These are phyloP conservation scores for Fomes fomentarius DNA, from an alignment of 1,284 basidiomycete species.

Conservation along the genomic window DNA sequence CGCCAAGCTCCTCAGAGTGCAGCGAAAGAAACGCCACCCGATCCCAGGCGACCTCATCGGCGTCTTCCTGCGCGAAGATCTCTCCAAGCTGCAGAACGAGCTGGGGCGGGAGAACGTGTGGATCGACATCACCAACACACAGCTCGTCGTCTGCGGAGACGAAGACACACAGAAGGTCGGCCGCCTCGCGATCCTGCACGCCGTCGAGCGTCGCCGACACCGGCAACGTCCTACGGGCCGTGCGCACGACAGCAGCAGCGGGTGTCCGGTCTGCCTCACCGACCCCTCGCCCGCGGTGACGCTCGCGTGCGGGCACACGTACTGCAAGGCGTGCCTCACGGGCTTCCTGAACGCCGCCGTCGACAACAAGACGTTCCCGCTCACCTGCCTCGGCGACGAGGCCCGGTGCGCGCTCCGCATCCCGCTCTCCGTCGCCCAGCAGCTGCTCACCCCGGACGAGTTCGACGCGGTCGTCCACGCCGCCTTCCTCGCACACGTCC, in stretches of 20 bases:
- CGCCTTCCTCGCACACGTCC: conserved; percentile 59
- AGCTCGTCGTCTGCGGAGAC: conserved; percentile 40
- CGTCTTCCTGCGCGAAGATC: conserved; percentile 46
- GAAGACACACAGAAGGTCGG: conserved; percentile 41
- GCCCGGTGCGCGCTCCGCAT: conserved; percentile 57
- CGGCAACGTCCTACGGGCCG: too few relatives aligned
- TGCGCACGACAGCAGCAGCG: conserved; percentile 21
- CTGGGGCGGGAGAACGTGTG: conserved; percentile 46
- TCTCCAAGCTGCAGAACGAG: conserved; percentile 39
- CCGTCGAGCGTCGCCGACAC: conserved; percentile 32
- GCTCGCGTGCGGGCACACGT: conserved; percentile 64
- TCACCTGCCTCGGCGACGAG: conserved; percentile 65
- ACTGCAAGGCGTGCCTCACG: conserved; percentile 63
- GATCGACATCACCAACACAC: conserved; percentile 33
- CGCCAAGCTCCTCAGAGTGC: conserved; percentile 43
- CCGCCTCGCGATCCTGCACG: conserved; percentile 41
- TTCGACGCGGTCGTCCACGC: conserved; percentile 58
- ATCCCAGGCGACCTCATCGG: conserved; percentile 49
- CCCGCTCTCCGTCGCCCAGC: conserved; percentile 51
- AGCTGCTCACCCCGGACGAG: conserved; percentile 50
- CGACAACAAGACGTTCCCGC: conserved; percentile 64
- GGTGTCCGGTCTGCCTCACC: conserved; percentile 66
- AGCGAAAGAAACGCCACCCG: conserved; percentile 44
- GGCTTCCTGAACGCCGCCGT: conserved; percentile 58
- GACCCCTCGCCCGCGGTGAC: conserved; percentile 51